Evolutionary conservation across 2,329 filamentous ascomycete species (phyloP), one percentile per base, ranked within the genome.

Genomic region (Reticulascus tulasneorum): DNA sequence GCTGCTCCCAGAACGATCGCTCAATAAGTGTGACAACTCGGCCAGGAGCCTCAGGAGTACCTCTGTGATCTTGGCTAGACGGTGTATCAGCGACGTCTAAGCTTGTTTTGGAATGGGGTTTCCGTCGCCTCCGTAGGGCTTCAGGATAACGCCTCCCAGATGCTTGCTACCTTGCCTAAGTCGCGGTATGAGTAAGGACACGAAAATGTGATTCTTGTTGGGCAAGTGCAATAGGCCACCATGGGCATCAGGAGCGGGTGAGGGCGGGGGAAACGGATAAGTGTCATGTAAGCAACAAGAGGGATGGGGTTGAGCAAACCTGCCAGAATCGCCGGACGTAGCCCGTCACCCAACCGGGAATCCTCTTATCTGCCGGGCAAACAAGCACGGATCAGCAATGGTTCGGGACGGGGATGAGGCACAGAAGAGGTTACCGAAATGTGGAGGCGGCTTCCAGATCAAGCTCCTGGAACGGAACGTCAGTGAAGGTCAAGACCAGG

Each of bases 251-350:
- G n/a, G n/a, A n/a, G n/a, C n/a, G n/a, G n/a, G 23, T 25, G 21
- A 37, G 40, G 28, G 36, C n/a, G 37, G 28, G 24, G 19, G 21
- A 29, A 29, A 47, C 36, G 42, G 42, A 27, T 26, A 35, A 18
- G 28, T 20, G 19, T 32, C 24, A 17, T 23, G 25, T 28, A 33
- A 33, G 19, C 22, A 22, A 33, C n/a, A 36, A 12, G 16, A 36
- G 21, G 42, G 29, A 40, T 19, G 21, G 26, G 42, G 37, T 16
- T 43, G 16, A 61, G n/a, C 84, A 52, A 73, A 94, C 91, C 81
- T 98, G 93, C 93, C 93, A 98, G 64, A 98, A 97, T 23, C 93
- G 78, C 39, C 93, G 82, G 25, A 98, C 90, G 59, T 96, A 98
- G 49, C 90, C 89, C 49, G 82, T 85, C 16, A 97, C 89, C 69